A percentile compares a stretch with the other conserved stretches of the same genome.
Evolutionary conservation across 345 rosid genomes (phyloP).

Genomic region (Eucalyptus marginata): DNA sequence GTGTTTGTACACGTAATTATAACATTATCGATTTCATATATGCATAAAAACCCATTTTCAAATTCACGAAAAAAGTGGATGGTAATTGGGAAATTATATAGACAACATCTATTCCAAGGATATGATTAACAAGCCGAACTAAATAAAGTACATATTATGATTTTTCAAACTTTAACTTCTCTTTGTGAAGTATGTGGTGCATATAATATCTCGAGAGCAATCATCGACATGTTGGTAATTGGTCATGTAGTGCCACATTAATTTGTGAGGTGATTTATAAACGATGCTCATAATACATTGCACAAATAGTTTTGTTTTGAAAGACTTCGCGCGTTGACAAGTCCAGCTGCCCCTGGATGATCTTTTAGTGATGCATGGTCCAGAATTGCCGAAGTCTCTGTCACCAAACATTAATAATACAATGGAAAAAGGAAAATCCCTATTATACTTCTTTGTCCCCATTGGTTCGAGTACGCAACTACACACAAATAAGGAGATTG

Average conservation of each 20-base stretch:
- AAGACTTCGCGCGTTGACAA: not conserved
- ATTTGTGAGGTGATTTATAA: not conserved
- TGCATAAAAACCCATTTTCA: not conserved
- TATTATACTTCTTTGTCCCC: not conserved
- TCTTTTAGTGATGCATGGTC: not conserved
- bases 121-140: not conserved
- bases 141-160: not conserved
- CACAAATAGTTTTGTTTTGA: not conserved
- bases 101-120: not conserved
- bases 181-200: not conserved
- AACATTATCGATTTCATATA: not conserved
- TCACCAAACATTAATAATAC: not conserved
- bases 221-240: not conserved
- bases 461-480: not conserved
- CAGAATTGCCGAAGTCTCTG: not conserved
- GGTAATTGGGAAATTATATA: not conserved
- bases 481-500: not conserved
- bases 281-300: not conserved
- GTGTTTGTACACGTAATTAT: not conserved
- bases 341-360: not conserved
- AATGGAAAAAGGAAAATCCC: not conserved
- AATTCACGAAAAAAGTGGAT: not conserved
- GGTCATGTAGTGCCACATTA: not conserved
- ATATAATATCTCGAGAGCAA: not conserved
- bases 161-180: not conserved